A percentile compares a stretch with the other conserved stretches of the same genome.
Conservation (phyloP, 2,329 filamentous ascomycete species). For the Aspergillus udagawae region DNA sequence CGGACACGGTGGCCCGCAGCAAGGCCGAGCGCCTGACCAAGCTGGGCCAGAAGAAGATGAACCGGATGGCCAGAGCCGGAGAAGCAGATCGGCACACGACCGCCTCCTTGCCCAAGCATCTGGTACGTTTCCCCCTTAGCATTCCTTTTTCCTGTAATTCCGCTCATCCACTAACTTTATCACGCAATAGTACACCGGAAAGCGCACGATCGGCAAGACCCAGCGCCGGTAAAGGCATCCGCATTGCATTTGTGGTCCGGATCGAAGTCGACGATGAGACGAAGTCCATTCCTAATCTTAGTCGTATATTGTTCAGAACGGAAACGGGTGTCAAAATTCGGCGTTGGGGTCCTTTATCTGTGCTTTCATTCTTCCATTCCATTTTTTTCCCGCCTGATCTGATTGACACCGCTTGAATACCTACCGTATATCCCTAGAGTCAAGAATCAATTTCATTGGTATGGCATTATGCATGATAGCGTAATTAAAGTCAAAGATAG, state of each 20-base stretch:
- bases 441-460: background rate
- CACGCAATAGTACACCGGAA: conserved; percentile 68
- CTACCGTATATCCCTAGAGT: background rate
- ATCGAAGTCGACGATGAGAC: conserved; percentile 20
- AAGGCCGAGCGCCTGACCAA: conserved; percentile 87
- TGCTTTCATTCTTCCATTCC: background rate
- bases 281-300: conserved; percentile 28
- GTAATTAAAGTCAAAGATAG: too few species aligned
- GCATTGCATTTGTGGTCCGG: conserved; percentile 3
- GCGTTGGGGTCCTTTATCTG: conserved; percentile 18
- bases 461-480: background rate
- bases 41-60: conserved; percentile 96
- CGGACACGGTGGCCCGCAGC: conserved; percentile 59
- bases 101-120: conserved; percentile 79
- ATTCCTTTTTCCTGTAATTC: background rate
- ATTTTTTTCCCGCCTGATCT: background rate
- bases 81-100: conserved; percentile 90
- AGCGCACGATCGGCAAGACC: conserved; percentile 91
- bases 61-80: conserved; percentile 82
- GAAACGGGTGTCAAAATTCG: conserved; percentile 27
- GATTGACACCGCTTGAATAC: background rate
- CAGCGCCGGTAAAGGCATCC: conserved; percentile 35
- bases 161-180: conserved; percentile 18
- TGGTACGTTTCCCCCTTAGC: conserved; percentile 59
- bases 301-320: conserved; percentile 21